These are phyloP conservation scores for Paspalum vaginatum DNA, from an alignment of 176 grass and related monocot genomes.

Conservation along the genomic window DNA sequence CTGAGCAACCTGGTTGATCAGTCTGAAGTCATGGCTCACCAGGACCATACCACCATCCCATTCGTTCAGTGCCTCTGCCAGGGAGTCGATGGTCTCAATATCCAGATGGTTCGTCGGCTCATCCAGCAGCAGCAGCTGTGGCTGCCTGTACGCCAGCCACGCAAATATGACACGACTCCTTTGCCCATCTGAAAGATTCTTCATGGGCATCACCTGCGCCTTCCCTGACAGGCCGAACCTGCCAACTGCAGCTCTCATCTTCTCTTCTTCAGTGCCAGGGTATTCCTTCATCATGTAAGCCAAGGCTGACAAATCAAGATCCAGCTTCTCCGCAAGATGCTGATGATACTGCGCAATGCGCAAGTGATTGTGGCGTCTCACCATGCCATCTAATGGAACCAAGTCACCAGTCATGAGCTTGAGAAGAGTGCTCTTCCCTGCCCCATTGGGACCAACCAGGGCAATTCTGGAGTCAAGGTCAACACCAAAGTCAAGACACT, in stretches of 20 bases:
- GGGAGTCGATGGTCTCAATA: slow-evolving; percentile 88
- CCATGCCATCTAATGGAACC: slow-evolving; percentile 75
- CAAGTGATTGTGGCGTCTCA: slow-evolving; percentile 91
- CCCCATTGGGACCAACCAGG: slow-evolving; percentile 83
- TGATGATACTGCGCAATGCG: slow-evolving; percentile 90
- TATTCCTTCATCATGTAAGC: slow-evolving; percentile 91
- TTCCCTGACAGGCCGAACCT: slow-evolving; percentile 82
- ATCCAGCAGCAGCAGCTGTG: slow-evolving; percentile 74
- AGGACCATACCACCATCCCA: slow-evolving; percentile 92
- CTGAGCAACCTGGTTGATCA: slow-evolving; percentile 89
- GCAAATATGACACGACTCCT: slow-evolving; percentile 83
- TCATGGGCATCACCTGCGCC: slow-evolving; percentile 94
- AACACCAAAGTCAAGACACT: slow-evolving; percentile 85
- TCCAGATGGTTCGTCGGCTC: slow-evolving; percentile 95
- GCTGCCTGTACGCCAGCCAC: slow-evolving; percentile 81
- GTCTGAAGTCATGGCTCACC: slow-evolving; percentile 93
- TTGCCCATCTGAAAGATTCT: slow-evolving; percentile 88
- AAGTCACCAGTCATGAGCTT: slow-evolving; percentile 96
- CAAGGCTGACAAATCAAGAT: slow-evolving; percentile 75
- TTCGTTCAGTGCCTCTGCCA: slow-evolving; percentile 84
- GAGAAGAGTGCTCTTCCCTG: slow-evolving; percentile 89
- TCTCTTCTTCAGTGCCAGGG: slow-evolving; percentile 88
- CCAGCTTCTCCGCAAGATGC: slow-evolving; percentile 83
- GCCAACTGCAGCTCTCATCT: slow-evolving; percentile 78
- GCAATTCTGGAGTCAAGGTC: slow-evolving; percentile 89